These are phyloP conservation scores for Paulownia fortunei DNA, from an alignment of 257 asterid species.

Conservation along the genomic window DNA sequence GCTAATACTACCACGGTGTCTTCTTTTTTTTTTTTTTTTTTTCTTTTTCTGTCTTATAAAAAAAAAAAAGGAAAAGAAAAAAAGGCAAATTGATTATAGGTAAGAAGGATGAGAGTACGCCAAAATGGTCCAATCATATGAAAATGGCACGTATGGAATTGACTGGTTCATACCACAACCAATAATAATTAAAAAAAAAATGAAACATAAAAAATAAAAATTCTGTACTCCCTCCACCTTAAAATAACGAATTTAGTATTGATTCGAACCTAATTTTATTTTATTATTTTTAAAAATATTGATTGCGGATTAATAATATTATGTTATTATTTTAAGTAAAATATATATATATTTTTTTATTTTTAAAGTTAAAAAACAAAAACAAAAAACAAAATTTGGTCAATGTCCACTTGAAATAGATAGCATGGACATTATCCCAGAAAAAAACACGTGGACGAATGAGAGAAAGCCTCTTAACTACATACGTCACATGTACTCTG, in stretches of 20 bases:
- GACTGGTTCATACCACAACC: constrained; percentile 1
- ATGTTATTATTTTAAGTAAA: too few species aligned
- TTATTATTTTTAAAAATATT: too few species aligned
- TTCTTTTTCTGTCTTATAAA: not conserved
- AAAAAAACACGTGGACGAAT: not conserved
- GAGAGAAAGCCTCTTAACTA: not conserved
- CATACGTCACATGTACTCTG: not conserved
- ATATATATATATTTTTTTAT: too few species aligned
- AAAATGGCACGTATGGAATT: constrained; percentile 22
- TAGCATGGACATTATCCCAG: not conserved
- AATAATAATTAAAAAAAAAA: not conserved
- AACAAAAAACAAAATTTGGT: too few species aligned
- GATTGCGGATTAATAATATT: too few species aligned
- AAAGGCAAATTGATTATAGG: too few species aligned
- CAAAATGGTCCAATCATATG: constrained; percentile 23
- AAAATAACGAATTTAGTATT: too few species aligned
- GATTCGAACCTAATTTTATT: too few species aligned
- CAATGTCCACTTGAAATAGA: too few species aligned
- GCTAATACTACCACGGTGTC: not conserved
- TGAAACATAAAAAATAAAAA: too few species aligned
- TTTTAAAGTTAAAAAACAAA: too few species aligned
- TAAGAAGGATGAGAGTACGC: not conserved
- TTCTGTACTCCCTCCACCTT: too few species aligned
- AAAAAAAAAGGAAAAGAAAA: not conserved
- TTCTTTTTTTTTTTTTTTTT: not conserved